A percentile compares a stretch with the other conserved stretches of the same genome.
Conservation (phyloP, 2,329 filamentous ascomycete species). For the Aspergillus piperis region DNA sequence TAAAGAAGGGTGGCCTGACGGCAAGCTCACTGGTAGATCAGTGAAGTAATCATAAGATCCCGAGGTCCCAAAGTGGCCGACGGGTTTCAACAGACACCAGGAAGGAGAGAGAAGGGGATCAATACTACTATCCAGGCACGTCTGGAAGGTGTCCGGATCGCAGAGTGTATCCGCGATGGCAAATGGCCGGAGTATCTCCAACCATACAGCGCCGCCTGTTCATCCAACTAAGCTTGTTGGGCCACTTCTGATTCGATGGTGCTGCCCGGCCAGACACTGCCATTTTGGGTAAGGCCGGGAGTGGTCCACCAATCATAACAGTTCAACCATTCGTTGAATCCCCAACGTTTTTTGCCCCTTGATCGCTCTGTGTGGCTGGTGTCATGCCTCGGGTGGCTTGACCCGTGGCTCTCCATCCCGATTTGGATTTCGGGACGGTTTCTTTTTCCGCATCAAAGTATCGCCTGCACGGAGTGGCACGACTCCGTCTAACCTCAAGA, state of each 20-base stretch:
- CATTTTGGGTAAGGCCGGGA: slow-evolving; percentile 10
- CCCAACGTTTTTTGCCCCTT: slow-evolving; percentile 33
- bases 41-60: slow-evolving; percentile 30
- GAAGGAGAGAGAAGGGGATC: not conserved
- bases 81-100: slow-evolving; percentile 5
- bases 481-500: not conserved
- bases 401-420: not conserved
- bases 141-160: not conserved
- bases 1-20: slow-evolving; percentile 17
- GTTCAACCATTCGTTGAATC: slow-evolving; percentile 29
- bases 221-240: slow-evolving; percentile 20
- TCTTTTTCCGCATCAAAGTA: not conserved
- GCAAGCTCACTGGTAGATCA: slow-evolving; percentile 5
- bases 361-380: slow-evolving; percentile 12
- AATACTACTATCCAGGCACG: not conserved
- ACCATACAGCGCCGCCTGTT: slow-evolving; percentile 9
- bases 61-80: slow-evolving; percentile 21
- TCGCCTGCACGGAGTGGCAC: not conserved
- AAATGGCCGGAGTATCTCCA: slow-evolving; percentile 6
- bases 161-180: not conserved
- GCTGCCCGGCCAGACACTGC: slow-evolving; percentile 11
- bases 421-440: not conserved
- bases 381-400: not conserved
- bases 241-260: slow-evolving; percentile 18
- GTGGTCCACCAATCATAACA: slow-evolving; percentile 13